Evolutionary conservation across 331 rosid species (phyloP).

Genomic region (Acacia concinna): DNA sequence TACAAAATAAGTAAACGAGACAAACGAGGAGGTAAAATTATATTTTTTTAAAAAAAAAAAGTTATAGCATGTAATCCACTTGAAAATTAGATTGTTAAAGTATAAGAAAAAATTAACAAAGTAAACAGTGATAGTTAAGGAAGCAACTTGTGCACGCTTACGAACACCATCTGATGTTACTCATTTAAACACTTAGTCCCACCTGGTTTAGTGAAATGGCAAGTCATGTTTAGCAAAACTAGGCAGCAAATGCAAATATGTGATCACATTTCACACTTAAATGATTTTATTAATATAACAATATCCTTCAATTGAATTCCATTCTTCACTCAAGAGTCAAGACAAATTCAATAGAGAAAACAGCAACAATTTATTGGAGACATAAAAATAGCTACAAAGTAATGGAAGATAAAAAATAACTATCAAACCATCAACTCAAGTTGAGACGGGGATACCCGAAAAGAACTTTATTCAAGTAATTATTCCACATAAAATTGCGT

Average conservation of each 20-base stretch:
- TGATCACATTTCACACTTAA: slow-evolving; percentile 4
- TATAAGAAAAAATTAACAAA: background rate
- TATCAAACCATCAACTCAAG: background rate
- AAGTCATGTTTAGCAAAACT: slow-evolving; percentile 28
- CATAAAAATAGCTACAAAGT: background rate
- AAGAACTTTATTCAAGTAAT: background rate
- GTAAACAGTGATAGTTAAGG: background rate
- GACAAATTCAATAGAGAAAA: slow-evolving; percentile 3
- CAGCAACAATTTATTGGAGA: background rate
- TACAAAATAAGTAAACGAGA: slow-evolving; percentile 14
- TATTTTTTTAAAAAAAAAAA: background rate
- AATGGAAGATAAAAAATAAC: background rate
- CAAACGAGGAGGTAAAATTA: background rate
- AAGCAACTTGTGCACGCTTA: background rate
- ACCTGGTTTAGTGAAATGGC: background rate
- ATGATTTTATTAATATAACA: background rate
- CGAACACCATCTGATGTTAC: background rate
- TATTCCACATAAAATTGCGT: slow-evolving; percentile 27
- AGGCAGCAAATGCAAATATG: background rate
- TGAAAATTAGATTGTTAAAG: background rate
- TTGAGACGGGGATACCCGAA: background rate
- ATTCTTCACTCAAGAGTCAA: slow-evolving; percentile 1
- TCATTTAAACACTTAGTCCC: slow-evolving; percentile 10
- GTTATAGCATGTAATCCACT: background rate
- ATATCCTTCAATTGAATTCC: slow-evolving; percentile 7